Base-by-base conservation (phyloP, 164 flowering plant species). In the Dillenia suffruticosa region DNA sequence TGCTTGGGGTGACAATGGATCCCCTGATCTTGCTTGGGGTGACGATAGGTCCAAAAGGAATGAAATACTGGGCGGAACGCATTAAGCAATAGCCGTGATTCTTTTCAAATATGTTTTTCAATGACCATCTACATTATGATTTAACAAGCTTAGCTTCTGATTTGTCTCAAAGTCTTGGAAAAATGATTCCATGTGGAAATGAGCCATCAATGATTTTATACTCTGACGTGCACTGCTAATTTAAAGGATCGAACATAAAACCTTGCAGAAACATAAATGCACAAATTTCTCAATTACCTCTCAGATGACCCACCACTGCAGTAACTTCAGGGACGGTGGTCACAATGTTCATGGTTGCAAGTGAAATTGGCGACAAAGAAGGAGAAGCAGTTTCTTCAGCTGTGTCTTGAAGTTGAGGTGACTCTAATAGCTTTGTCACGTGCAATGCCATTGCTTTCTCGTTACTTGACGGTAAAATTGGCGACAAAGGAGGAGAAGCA, bases 401-500 rank as follows among this genome's bases (percentile, higher is more conserved):
- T 51, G 70, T 79, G 22, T 46, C 77, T 44, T 61, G 16, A 64
- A 62, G 64, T 40, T 66, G 69, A 55, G 88, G 62, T 46, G 78
- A 58, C 44, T 81, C 85, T 68, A 80, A 26, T 13, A 71, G 69
- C 77, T 78, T 82, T 14, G 78, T 62, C 49, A 79, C 73, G 48
- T 72, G 80, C 49, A 80, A 51, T 32, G 82, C 69, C 67, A 65
- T 72, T 51, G 82, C 84, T 80, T 87, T 88, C 67, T 80, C 82
- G 64, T 75, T 70, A 50, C 91, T 78, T 14, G 98, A 87, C 16
- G 98, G 97, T 67, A 87, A 79, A 49, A 93, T 79, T 44, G 96
- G 96, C 14, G 94, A 88, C 59, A 90, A 58, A 15, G 97, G 92
- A 59, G 97, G 98, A 46, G 97, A 93, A 59, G 75, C 62, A 62